Evolutionary conservation across 108 stramenopile genomes (phyloP), one percentile per base, ranked within the genome.

Genomic region (Skeletonema potamos): DNA sequence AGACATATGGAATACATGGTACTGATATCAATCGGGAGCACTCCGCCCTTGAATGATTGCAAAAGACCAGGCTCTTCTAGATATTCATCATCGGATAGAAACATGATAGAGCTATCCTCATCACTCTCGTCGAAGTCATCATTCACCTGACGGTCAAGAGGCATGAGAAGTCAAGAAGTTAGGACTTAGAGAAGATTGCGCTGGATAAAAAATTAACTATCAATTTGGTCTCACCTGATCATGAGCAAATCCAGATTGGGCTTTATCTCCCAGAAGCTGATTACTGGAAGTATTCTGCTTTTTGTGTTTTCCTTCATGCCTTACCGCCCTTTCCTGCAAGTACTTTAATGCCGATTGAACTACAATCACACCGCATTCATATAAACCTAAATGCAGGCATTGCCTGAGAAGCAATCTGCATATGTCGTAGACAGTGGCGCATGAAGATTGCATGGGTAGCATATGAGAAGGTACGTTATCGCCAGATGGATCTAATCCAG

Each of bases 381-480:
- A 90, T 6, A 85, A 57, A 43, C 85, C 70, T 9, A 85, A 70
- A 26, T 74, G 82, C 46, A 88, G 73, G 18, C 85, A 81, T 62
- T 88, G 91, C 27, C 82, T 90, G 64, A 90, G 81, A 1, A 94
- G 82, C 44, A 86, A 64, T 8, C 66, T 76, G 13, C 91, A 88
- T 56, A 94, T 94, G 17, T 79, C 65, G 69, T 76, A 88, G 0
- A 91, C 89, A 61, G 83, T 79, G 39, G 84, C 56, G 56, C 83
- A 89, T 4, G 93, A 92, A 4, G 85, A 88, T 30, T 89, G 73
- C 9, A 91, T 66, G 17, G 90, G 85, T 9, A 91, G 30, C n/a
- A 64, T 18, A 0, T 56, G 55, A 24, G 34, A 27, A 48, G 72
- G 27, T 46, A 7, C 55, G 37, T 18, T 33, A 43, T 59, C 56